Evolutionary conservation across 2,329 filamentous ascomycete genomes (phyloP).

Genomic region (Ramularia collo-cygni): DNA sequence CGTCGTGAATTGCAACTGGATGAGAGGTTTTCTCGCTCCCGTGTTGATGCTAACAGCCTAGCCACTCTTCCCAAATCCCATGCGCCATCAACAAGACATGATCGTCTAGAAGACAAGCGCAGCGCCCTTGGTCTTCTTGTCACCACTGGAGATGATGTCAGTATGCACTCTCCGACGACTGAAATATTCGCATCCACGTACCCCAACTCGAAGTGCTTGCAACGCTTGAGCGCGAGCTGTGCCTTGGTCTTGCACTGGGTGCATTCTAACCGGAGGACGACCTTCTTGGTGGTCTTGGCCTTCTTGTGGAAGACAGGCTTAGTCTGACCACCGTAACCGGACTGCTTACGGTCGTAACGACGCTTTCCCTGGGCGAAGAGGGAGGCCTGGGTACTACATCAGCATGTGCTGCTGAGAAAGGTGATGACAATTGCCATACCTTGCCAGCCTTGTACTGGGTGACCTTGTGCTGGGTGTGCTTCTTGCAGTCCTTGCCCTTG

Average conservation of each 20-base stretch:
- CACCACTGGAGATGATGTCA: conserved; percentile 62
- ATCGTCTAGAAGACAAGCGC: conserved; percentile 92
- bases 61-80: conserved; percentile 18
- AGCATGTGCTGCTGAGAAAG: conserved; percentile 3
- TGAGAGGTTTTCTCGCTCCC: conserved; percentile 11
- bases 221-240: conserved; percentile 97
- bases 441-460: conserved; percentile 97
- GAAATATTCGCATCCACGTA: conserved; percentile 50
- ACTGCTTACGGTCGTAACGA: conserved; percentile 98
- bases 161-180: conserved; percentile 35
- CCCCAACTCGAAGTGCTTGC: conserved; percentile 99
- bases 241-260: conserved; percentile 96
- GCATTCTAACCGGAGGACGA: conserved; percentile 97
- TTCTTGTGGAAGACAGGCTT: conserved; percentile 99
- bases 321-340: conserved; percentile 99
- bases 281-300: conserved; percentile 99
- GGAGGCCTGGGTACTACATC: conserved; percentile 56
- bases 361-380: conserved; percentile 98
- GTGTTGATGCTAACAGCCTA: conserved; percentile 16
- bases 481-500: conserved; percentile 88
- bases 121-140: conserved; percentile 99
- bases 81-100: conserved; percentile 30
- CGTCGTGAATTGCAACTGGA: conserved; percentile 8
- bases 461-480: conserved; percentile 75
- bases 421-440: conserved; percentile 45